A percentile compares a stretch with the other conserved stretches of the same genome.
phyloP scores from a whole-genome alignment of 345 rosid species.

The Pelargonium nanum region DNA sequence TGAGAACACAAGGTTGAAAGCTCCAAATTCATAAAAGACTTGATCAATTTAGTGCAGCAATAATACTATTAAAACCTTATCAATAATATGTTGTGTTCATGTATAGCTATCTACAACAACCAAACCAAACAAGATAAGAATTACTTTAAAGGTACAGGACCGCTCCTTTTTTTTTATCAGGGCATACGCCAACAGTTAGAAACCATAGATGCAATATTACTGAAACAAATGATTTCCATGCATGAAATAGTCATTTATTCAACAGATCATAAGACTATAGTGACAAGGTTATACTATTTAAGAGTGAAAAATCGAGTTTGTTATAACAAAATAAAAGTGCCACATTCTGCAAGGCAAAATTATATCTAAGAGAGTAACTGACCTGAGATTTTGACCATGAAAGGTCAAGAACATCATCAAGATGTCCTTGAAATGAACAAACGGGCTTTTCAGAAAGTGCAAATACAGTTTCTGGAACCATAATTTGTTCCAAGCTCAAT shows the following conservation, averaged over 20 bases:
- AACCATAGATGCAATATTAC: background rate
- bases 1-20: too few species aligned
- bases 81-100: too few species aligned
- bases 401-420: slow-evolving; percentile 63
- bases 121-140: background rate
- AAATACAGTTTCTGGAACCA: slow-evolving; percentile 15
- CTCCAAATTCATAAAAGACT: too few species aligned
- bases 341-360: too few species aligned
- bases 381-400: slow-evolving; percentile 93
- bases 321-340: too few species aligned
- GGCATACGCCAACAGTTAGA: background rate
- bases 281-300: background rate
- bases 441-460: slow-evolving; percentile 65
- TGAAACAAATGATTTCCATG: too few species aligned
- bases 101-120: background rate
- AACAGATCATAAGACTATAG: background rate
- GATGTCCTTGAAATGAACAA: slow-evolving; percentile 66
- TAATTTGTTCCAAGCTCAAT: slow-evolving; percentile 49
- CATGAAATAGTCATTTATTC: too few species aligned
- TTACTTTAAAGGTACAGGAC: background rate
- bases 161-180: too few species aligned
- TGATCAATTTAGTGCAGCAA: too few species aligned
- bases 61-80: background rate
- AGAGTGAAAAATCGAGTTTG: background rate
- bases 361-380: slow-evolving; percentile 11